Conservation (phyloP, 148 eudicot genomes). For the Selenicereus undatus region DNA sequence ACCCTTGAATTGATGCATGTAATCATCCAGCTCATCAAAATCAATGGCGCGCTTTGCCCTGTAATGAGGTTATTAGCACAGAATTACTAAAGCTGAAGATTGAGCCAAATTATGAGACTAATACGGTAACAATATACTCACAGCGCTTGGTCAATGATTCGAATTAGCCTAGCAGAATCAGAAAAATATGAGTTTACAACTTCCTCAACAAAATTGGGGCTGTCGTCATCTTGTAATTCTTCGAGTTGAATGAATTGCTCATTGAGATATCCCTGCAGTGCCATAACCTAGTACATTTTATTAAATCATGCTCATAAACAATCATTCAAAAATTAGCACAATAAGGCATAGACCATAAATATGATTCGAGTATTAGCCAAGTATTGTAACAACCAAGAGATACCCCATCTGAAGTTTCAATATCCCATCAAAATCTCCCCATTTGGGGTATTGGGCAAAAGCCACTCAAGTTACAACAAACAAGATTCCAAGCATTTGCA, state of each 20-base stretch:
- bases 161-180: constrained; percentile 62
- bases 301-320: too few species aligned
- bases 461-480: neutral
- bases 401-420: neutral
- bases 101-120: neutral
- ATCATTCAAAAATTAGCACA: neutral
- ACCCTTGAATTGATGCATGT: constrained; percentile 83
- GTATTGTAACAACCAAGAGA: neutral
- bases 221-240: constrained; percentile 62
- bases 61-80: constrained; percentile 5
- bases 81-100: neutral
- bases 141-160: constrained; percentile 56
- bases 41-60: constrained; percentile 50
- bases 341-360: neutral
- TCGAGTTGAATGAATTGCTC: constrained; percentile 70
- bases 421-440: neutral
- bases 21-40: constrained; percentile 61
- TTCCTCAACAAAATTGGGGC: constrained; percentile 75
- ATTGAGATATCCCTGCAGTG: constrained; percentile 66
- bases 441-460: neutral
- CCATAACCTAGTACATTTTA: neutral
- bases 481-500: neutral
- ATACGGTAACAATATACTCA: constrained; percentile 28
- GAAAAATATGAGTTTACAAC: constrained; percentile 56
- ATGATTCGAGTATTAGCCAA: neutral